A percentile compares a stretch with the other conserved stretches of the same genome.
These are phyloP conservation scores for Geotrichum fermentans DNA, from an alignment of 1,139 yeast species.

Conservation along the genomic window DNA sequence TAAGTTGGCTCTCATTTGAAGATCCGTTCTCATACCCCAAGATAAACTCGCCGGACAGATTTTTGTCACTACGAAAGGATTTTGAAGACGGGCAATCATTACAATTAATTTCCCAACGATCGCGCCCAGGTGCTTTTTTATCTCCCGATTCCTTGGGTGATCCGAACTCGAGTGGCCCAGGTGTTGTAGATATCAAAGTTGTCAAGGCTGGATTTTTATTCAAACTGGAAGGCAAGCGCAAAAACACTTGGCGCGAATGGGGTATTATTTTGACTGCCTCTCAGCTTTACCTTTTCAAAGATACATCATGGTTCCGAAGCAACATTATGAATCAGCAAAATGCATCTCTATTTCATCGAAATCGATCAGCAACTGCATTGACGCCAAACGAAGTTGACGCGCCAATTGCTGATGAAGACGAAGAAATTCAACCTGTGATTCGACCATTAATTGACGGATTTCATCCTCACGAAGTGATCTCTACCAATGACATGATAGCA, in stretches of 20 bases:
- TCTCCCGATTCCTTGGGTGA: constrained; percentile 26
- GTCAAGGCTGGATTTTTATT: constrained; percentile 40
- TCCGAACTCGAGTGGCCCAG: constrained; percentile 36
- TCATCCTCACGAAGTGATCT: constrained; percentile 37
- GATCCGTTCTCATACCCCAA: constrained; percentile 34
- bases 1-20: constrained; percentile 29
- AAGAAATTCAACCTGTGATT: constrained; percentile 23
- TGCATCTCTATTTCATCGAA: constrained; percentile 1
- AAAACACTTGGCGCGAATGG: constrained; percentile 40
- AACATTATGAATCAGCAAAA: constrained; percentile 23
- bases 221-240: constrained; percentile 38
- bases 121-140: constrained; percentile 39
- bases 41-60: constrained; percentile 29
- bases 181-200: constrained; percentile 39
- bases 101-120: constrained; percentile 37
- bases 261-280: constrained; percentile 43
- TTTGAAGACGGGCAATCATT: constrained; percentile 37
- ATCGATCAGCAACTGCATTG: background rate
- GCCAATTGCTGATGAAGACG: background rate
- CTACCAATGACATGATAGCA: constrained; percentile 40
- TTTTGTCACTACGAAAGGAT: constrained; percentile 31
- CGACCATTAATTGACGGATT: constrained; percentile 39
- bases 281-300: constrained; percentile 41
- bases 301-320: constrained; percentile 38
- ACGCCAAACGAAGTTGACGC: background rate